phyloP scores from a whole-genome alignment of 306 rosid genomes.

The Elaeagnus macrophylla region DNA sequence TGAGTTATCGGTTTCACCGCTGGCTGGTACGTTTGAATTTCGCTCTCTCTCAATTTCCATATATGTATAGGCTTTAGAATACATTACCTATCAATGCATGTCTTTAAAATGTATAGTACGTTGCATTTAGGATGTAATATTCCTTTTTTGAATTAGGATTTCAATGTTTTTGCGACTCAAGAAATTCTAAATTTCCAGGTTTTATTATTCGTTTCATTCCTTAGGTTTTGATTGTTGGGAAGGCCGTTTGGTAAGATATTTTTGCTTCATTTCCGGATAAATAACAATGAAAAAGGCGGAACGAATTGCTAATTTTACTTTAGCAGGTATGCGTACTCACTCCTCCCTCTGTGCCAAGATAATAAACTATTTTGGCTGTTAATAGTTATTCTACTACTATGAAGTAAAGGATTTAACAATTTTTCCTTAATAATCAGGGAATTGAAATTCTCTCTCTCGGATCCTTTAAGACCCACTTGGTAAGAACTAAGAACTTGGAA shows the following conservation, averaged over 20 bases:
- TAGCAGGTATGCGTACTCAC: constrained; percentile 51
- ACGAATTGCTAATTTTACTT: constrained; percentile 77
- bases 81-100: background rate
- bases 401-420: constrained; percentile 10
- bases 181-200: constrained; percentile 2
- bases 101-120: background rate
- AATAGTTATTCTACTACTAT: background rate
- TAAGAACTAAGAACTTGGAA: constrained; percentile 20
- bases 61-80: background rate
- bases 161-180: too few relatives aligned
- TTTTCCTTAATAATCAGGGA: constrained; percentile 47
- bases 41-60: background rate
- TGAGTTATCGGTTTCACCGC: constrained; percentile 17
- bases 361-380: too few relatives aligned
- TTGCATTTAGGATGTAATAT: background rate
- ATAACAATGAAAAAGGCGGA: constrained; percentile 63
- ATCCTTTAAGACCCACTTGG: constrained; percentile 97
- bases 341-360: background rate
- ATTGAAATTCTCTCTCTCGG: constrained; percentile 99
- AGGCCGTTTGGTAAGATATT: constrained; percentile 22
- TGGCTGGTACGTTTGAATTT: constrained; percentile 22
- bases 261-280: constrained; percentile 15
- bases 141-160: background rate
- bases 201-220: constrained; percentile 12
- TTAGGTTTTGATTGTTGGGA: constrained; percentile 40